Evolutionary conservation across 371 early-diverging fungal species (phyloP).

Genomic region (Haplosporangium sp.): DNA sequence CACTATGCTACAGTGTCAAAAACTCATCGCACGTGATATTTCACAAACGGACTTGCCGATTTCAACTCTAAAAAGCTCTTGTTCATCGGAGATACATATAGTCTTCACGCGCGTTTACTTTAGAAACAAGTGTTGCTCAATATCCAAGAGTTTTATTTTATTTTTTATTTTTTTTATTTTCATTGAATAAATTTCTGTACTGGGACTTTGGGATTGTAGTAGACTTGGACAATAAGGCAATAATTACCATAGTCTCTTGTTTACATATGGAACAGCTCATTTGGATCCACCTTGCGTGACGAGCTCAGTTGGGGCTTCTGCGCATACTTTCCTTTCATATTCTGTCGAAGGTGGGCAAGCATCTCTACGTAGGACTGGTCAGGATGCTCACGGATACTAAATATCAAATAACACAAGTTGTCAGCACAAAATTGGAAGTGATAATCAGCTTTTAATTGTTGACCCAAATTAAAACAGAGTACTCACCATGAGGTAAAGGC

Average conservation of each 20-base stretch:
- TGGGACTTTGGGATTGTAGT: no score
- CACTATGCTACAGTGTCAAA: no score
- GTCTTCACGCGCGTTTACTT: conserved; percentile 2
- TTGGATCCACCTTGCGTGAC: conserved; percentile 72
- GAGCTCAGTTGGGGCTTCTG: conserved; percentile 80
- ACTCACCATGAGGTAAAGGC: conserved; percentile 51
- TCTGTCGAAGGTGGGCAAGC: conserved; percentile 64
- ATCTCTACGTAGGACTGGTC: conserved; percentile 71
- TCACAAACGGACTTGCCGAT: not conserved
- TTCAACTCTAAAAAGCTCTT: no score
- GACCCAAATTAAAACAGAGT: not conserved
- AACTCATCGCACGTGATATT: conserved; percentile 1
- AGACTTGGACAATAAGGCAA: no score
- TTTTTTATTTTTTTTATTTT: no score
- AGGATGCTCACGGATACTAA: conserved; percentile 56
- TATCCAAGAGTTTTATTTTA: not conserved
- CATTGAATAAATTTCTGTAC: no score
- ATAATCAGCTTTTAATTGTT: not conserved
- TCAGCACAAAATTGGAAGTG: not conserved
- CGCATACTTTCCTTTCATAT: conserved; percentile 68
- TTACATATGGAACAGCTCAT: conserved; percentile 49
- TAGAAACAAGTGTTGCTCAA: not conserved
- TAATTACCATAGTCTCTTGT: not conserved
- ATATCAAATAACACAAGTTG: not conserved
- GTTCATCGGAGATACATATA: not conserved